Base-by-base conservation (phyloP, 176 grass and related monocot species). In the Chloris gayana region DNA sequence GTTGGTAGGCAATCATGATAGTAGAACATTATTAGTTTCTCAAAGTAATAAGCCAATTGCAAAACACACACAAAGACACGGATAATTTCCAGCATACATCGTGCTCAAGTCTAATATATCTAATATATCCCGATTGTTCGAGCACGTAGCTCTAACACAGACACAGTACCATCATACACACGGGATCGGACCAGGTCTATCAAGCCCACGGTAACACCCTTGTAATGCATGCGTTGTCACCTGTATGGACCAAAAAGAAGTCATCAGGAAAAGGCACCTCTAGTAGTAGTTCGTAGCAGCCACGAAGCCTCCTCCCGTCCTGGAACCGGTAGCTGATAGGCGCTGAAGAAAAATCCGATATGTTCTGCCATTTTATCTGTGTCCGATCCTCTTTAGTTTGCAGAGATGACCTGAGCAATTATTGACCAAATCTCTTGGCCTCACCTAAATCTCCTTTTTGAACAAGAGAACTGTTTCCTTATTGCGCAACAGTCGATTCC, bases 371-470 rank as follows among this genome's bases (percentile, higher is more conserved):
- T 58, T 80, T 61, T 27, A 29, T 61, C 26, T n/a, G 47, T 68
- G 47, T 74, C 22, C 47, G 32, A 21, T 18, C n/a, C n/a, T 37
- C 7, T 37, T 6, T 37, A 37, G 35, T 49, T 5, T 53, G 56
- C 25, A n/a, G 64, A 81, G 4, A 37, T 22, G 69, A 85, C 27
- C 45, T 47, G 70, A 75, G 65, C 57, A 81, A 81, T 45, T 77
- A 81, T 35, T 77, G 82, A 89, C 77, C 82, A 77, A 47, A 81
- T 57, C 76, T 57, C 76, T 29, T 45, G 76, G 44, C 33, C 45
- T 70, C 75, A 73, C 80, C 60, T 73, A 76, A 80, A 74, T 69
- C 5, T 27, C 70, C 3, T 56, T 56, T 88, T 73, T 50, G 69
- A 73, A 84, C 75, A 31, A 54, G 41, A 64, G 4, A 59, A n/a